Evolutionary conservation across 371 early-diverging fungal genomes (phyloP), one percentile per base, ranked within the genome.

Genomic region (Rhizopus sp.): DNA sequence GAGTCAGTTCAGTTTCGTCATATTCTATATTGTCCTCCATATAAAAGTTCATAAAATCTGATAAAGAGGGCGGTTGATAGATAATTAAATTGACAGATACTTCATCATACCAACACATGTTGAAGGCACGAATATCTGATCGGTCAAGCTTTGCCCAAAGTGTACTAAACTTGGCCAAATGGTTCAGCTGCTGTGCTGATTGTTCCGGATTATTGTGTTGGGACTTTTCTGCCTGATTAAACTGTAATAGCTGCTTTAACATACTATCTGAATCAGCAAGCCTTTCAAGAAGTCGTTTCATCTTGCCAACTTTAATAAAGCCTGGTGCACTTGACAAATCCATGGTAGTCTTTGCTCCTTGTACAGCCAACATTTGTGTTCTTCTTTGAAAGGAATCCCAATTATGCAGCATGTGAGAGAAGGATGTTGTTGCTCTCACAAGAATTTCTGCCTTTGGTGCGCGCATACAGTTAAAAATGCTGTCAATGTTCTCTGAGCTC

Each of bases 201-300:
- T 54, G 44, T 9, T 49, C 38, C 5, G 44, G 10, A 15, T 7
- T 29, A 6, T 38, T 13, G 4, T 10, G 7, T 7, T 49, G 29
- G n/a, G 8, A 9, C 33, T 58, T 58, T 2, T 54, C 63, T 0
- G 40, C 41, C 3, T 47, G 40, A 33, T 64, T 66, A 17, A 66
- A 42, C 4, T 60, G 62, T 3, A 69, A 41, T 3, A 76, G 39
- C 15, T 71, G 60, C 57, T 81, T 84, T 13, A 92, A 55, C 46
- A 86, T 66, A 1, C 85, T 83, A 55, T 93, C 94, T 3, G 87
- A 75, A 41, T 91, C 90, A 35, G 75, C 81, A 17, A 92, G 78
- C 0, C 80, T 71, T 3, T 80, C 80, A 15, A 93, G 70, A 7
- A 87, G 78, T 5, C 77, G 70, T 44, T 87, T 85, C 40, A 93